Percentiles rank a stretch among this genome's conserved stretches.
Conservation (phyloP, 768 basidiomycete species). For the Boletus rubescentipes region DNA sequence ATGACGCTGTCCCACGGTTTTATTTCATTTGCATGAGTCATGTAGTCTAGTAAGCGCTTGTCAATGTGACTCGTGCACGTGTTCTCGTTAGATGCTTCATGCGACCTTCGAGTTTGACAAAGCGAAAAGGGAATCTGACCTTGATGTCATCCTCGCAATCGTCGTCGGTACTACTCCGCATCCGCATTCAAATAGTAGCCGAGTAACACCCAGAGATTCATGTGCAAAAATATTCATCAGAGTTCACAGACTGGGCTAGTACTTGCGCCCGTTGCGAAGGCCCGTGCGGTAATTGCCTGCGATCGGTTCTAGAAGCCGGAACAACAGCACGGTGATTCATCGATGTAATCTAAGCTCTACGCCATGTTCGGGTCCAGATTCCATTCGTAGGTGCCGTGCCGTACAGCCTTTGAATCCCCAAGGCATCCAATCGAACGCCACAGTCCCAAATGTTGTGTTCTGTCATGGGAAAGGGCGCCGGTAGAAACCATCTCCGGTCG, state of each 20-base stretch:
- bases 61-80: not conserved
- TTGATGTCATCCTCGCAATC: not conserved
- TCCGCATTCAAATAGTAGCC: no score
- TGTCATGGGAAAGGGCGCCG: not conserved
- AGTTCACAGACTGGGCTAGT: not conserved
- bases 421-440: not conserved
- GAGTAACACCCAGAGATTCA: not conserved
- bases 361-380: not conserved
- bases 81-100: not conserved
- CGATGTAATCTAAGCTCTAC: not conserved
- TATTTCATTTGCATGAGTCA: not conserved
- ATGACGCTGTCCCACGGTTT: not conserved
- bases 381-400: not conserved
- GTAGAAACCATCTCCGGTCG: not conserved
- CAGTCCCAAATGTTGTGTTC: not conserved
- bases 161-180: no score
- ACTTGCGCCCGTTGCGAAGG: not conserved
- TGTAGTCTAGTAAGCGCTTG: not conserved
- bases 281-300: not conserved
- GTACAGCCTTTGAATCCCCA: not conserved
- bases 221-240: not conserved
- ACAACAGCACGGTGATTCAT: not conserved
- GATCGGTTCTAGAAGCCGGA: not conserved
- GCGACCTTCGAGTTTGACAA: not conserved
- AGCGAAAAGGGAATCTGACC: not conserved